phyloP scores from a whole-genome alignment of 176 grass and related monocot species.

The Raddia distichophylla region DNA sequence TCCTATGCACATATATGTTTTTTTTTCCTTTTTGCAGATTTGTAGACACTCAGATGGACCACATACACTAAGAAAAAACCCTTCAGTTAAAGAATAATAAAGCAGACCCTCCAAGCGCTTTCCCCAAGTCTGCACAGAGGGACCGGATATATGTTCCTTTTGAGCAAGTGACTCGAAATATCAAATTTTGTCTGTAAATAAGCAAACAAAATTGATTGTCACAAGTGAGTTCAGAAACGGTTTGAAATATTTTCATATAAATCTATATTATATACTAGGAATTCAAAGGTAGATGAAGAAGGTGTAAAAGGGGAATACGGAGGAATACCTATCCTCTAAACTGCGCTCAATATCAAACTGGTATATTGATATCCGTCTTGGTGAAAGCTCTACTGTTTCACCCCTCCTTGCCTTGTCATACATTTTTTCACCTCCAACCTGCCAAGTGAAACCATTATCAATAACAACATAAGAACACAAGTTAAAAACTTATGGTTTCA shows the following conservation, averaged over 20 bases:
- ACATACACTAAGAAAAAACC: slow-evolving; percentile 19
- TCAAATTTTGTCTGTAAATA: slow-evolving; percentile 83
- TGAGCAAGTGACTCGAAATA: slow-evolving; percentile 93
- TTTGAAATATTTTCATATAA: not conserved
- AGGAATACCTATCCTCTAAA: slow-evolving; percentile 82
- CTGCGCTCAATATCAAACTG: slow-evolving; percentile 89
- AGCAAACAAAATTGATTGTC: not conserved
- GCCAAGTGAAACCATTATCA: not conserved
- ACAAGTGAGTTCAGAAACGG: not conserved
- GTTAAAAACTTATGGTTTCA: not conserved
- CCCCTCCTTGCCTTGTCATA: slow-evolving; percentile 97
- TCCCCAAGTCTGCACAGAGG: slow-evolving; percentile 95
- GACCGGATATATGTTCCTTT: slow-evolving; percentile 97
- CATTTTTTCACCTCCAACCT: slow-evolving; percentile 97
- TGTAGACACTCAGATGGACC: not conserved
- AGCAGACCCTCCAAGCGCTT: slow-evolving; percentile 81
- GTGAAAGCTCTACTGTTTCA: slow-evolving; percentile 85
- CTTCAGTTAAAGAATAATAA: slow-evolving; percentile 10
- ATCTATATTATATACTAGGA: slow-evolving; percentile 7
- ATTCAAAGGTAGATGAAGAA: not conserved
- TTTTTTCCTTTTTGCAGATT: slow-evolving; percentile 1
- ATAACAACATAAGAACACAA: slow-evolving; percentile 24
- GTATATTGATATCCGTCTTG: slow-evolving; percentile 85
- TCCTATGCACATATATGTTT: not conserved
- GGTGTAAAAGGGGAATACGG: not conserved